Conservation (phyloP, 495 filamentous ascomycete genomes). For the Hypoxylon trugodes region DNA sequence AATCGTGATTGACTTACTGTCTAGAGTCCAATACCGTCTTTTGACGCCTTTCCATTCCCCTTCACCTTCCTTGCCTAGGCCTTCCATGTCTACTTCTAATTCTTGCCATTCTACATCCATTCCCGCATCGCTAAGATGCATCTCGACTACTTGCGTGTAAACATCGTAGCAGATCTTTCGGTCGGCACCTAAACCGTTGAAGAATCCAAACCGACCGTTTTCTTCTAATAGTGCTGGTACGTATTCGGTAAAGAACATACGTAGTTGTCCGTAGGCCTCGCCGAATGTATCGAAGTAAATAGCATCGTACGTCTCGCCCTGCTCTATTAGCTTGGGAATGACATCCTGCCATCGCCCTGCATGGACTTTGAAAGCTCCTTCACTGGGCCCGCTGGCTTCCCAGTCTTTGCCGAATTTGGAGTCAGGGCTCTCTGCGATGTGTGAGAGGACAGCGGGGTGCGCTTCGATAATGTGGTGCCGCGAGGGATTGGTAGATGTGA, state of each 20-base stretch:
- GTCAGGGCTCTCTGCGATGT: conserved; percentile 61
- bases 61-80: conserved; percentile 58
- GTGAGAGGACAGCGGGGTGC: conserved; percentile 79
- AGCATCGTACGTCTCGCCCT: conserved; percentile 80
- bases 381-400: conserved; percentile 50
- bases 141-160: conserved; percentile 89
- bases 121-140: conserved; percentile 90
- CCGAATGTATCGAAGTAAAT: conserved; percentile 99
- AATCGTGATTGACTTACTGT: conserved; percentile 56
- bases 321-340: conserved; percentile 71
- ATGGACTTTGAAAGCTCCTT: conserved; percentile 56
- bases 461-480: conserved; percentile 92
- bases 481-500: conserved; percentile 72
- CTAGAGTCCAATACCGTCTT: conserved; percentile 86
- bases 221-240: conserved; percentile 79
- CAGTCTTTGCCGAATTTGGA: conserved; percentile 57
- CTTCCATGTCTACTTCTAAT: conserved; percentile 71
- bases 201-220: conserved; percentile 85
- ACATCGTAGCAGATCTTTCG: conserved; percentile 93
- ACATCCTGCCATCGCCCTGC: conserved; percentile 85
- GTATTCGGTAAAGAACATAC: conserved; percentile 86
- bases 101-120: conserved; percentile 89
- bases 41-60: conserved; percentile 85
- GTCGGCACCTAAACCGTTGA: conserved; percentile 95
- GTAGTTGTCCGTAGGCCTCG: conserved; percentile 86